phyloP scores from a whole-genome alignment of 2,329 filamentous ascomycete genomes.

The Ampelomyces quisqualis region DNA sequence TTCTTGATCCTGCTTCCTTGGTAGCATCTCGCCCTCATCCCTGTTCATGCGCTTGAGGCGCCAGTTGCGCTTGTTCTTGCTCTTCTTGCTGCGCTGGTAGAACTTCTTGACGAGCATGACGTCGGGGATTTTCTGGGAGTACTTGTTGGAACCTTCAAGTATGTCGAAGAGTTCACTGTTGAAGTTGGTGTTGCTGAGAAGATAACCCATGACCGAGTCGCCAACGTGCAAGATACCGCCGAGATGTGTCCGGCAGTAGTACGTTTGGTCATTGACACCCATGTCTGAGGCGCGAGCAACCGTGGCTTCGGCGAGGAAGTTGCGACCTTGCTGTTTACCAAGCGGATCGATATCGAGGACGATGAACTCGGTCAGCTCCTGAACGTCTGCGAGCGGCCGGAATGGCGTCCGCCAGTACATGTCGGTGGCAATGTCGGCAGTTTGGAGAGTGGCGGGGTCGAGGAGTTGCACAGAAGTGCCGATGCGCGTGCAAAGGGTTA shows the following conservation, averaged over 20 bases:
- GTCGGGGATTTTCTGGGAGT: slow-evolving; percentile 79
- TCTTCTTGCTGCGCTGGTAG: slow-evolving; percentile 82
- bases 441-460: slow-evolving; percentile 88
- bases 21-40: slow-evolving; percentile 84
- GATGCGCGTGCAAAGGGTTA: slow-evolving; percentile 82
- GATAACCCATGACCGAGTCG: slow-evolving; percentile 93
- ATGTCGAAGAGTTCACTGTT: slow-evolving; percentile 86
- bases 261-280: slow-evolving; percentile 80
- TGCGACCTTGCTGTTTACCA: slow-evolving; percentile 74
- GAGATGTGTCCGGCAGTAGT: slow-evolving; percentile 87
- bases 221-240: slow-evolving; percentile 82
- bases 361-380: slow-evolving; percentile 86
- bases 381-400: slow-evolving; percentile 75
- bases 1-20: slow-evolving; percentile 84
- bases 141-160: slow-evolving; percentile 72
- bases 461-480: slow-evolving; percentile 88
- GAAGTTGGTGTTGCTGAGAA: slow-evolving; percentile 85
- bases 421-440: slow-evolving; percentile 75
- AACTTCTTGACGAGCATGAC: slow-evolving; percentile 96
- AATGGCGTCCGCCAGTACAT: slow-evolving; percentile 94
- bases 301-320: slow-evolving; percentile 81
- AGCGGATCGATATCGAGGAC: slow-evolving; percentile 89
- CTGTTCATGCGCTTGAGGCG: slow-evolving; percentile 89
- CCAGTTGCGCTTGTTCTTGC: slow-evolving; percentile 70
- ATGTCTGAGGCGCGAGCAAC: slow-evolving; percentile 85